Evolutionary conservation across 257 asterid genomes (phyloP).

Genomic region (Nicotiana tomentosiformis): DNA sequence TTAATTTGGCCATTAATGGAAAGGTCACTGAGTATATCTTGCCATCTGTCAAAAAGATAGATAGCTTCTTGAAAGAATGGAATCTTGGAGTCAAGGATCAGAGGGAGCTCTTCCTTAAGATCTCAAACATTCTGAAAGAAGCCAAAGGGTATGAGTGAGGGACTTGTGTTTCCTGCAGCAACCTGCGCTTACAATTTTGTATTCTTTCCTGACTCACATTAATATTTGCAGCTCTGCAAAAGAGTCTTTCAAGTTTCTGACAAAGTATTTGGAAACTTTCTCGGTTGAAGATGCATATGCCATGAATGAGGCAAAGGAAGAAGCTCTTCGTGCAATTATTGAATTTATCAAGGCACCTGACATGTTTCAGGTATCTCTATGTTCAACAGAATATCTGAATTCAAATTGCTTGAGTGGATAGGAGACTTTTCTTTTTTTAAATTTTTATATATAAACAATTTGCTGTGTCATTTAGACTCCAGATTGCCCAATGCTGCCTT

Average conservation of each 20-base stretch:
- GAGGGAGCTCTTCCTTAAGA: slow-evolving; percentile 63
- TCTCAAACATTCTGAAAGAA: slow-evolving; percentile 61
- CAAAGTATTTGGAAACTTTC: slow-evolving; percentile 73
- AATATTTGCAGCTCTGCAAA: slow-evolving; percentile 46
- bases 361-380: slow-evolving; percentile 63
- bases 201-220: neutral
- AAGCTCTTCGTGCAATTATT: slow-evolving; percentile 60
- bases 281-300: slow-evolving; percentile 53
- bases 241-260: slow-evolving; percentile 68
- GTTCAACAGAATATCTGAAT: neutral
- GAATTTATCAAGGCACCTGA: slow-evolving; percentile 81
- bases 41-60: slow-evolving; percentile 69
- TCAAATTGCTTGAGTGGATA: neutral
- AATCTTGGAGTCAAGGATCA: slow-evolving; percentile 61
- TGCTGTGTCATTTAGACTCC: neutral
- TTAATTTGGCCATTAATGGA: slow-evolving; percentile 59
- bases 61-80: slow-evolving; percentile 67
- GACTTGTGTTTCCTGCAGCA: neutral
- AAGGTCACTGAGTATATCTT: slow-evolving; percentile 64
- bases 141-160: slow-evolving; percentile 49
- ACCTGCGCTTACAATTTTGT: neutral
- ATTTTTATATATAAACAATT: neutral
- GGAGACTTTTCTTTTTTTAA: neutral
- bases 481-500: neutral
- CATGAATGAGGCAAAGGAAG: slow-evolving; percentile 72